Conservation (phyloP, 2,329 filamentous ascomycete species). For the Colletotrichum sp. region DNA sequence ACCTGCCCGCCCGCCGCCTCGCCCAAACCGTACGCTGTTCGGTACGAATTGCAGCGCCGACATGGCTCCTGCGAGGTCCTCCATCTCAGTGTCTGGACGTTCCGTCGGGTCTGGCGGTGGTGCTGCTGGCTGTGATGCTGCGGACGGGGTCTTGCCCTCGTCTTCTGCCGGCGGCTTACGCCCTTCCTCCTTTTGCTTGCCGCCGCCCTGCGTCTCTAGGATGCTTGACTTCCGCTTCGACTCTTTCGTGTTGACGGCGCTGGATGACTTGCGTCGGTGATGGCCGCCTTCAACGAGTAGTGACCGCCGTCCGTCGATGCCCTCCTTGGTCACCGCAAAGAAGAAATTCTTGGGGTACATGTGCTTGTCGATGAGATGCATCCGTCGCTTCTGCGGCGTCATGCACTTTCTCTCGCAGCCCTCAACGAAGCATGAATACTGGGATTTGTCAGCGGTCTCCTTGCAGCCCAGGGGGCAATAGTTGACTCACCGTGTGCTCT, state of each 20-base stretch:
- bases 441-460: slow-evolving; percentile 14
- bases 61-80: slow-evolving; percentile 70
- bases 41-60: slow-evolving; percentile 76
- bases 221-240: slow-evolving; percentile 37
- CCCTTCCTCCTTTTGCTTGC: not conserved
- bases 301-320: slow-evolving; percentile 85
- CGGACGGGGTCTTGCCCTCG: not conserved
- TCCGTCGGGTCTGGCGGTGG: not conserved
- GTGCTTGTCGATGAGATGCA: slow-evolving; percentile 95
- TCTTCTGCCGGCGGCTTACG: not conserved
- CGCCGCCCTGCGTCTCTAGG: slow-evolving; percentile 24
- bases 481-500: slow-evolving; percentile 76
- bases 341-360: slow-evolving; percentile 89
- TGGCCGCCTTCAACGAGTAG: slow-evolving; percentile 70
- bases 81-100: slow-evolving; percentile 59
- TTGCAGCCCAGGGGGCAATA: too few relatives aligned
- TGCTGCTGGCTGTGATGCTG: not conserved
- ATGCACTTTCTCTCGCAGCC: slow-evolving; percentile 85
- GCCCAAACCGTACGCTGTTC: slow-evolving; percentile 68
- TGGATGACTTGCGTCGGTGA: slow-evolving; percentile 54
- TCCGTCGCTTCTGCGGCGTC: slow-evolving; percentile 81
- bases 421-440: slow-evolving; percentile 92
- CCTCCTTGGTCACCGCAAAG: slow-evolving; percentile 84
- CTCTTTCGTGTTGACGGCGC: slow-evolving; percentile 34
- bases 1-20: slow-evolving; percentile 56